Base-by-base conservation (phyloP, 2,329 filamentous ascomycete genomes). In the Aureobasidium mangrovei region DNA sequence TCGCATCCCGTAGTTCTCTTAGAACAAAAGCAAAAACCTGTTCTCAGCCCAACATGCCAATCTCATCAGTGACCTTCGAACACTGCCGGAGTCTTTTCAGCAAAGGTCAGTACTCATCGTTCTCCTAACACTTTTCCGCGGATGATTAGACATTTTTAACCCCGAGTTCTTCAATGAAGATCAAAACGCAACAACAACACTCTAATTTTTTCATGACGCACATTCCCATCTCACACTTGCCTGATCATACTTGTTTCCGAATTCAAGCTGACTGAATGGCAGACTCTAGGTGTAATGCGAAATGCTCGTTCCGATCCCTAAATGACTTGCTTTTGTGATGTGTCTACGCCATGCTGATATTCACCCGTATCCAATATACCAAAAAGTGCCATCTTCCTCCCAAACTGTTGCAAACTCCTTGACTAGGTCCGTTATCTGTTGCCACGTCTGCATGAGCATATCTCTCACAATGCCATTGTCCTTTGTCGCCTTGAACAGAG, bases 201-300 rank as follows among this genome's bases (percentile, higher is more conserved):
- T 84, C 80, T 84, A 83, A 83, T 84, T 84, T 84, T 83, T 84
- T 83, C 69, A 78, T 83, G 81, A 84, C 70, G 66, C 42, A 35
- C 45, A 55, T 36, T 53, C 7, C 8, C 4, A 39, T 47, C 42
- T 40, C 42, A 33, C 28, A n/a, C 8, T 42, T 33, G 26, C 27
- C 28, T 27, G 9, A 40, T 12, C 10, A 44, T 8, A 9, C n/a
- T 28, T 12, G 0, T 29, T 33, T 41, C 24, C 7, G 1, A 12
- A 35, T 36, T 10, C 10, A 10, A 2, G 28, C 52, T 54, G 18
- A 54, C 43, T 46, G 33, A 27, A 54, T 54, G 31, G 35, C 38
- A 51, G 47, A 47, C 35, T 24, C 39, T 10, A 52, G 38, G 29
- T 31, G 24, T 38, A 26, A 35, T 29, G 47, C 42, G 47, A 41